Percentiles rank a stretch among this genome's conserved stretches.
phyloP scores from a whole-genome alignment of 179 eudicot species.

The Drosera spatulata region DNA sequence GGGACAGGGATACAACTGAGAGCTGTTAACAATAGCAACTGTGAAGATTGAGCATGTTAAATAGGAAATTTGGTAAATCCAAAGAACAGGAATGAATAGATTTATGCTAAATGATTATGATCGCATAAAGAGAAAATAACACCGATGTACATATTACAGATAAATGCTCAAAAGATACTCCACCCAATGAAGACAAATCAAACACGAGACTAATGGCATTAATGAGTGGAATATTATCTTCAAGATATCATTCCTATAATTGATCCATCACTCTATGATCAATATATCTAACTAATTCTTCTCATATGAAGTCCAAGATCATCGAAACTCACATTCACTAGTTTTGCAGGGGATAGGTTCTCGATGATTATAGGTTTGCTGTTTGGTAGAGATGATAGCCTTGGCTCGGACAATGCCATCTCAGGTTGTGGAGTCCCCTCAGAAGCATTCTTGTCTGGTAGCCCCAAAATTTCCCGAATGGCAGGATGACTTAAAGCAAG shows the following conservation, averaged over 20 bases:
- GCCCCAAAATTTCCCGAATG: conserved; percentile 52
- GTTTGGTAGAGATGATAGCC: conserved; percentile 15
- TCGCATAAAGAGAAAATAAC: too few species aligned
- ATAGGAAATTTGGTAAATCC: neutral
- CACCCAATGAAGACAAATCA: neutral
- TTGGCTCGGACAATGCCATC: conserved; percentile 13
- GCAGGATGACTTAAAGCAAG: conserved; percentile 40
- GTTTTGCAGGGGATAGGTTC: conserved; percentile 42
- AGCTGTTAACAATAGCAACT: conserved; percentile 33
- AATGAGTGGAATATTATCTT: too few species aligned
- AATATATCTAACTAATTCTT: too few species aligned
- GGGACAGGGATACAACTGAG: conserved; percentile 34
- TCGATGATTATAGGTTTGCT: conserved; percentile 21
- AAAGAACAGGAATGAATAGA: too few species aligned
- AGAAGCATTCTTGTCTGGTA: conserved; percentile 25
- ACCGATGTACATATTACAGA: too few species aligned
- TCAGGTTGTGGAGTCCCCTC: conserved; percentile 14
- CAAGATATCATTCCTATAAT: too few species aligned
- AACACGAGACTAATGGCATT: neutral
- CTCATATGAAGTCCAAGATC: conserved; percentile 5
- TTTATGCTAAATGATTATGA: too few species aligned
- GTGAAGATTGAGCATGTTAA: conserved; percentile 5
- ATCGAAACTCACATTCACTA: conserved; percentile 51
- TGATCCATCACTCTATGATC: too few species aligned
- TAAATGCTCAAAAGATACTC: neutral